These are phyloP conservation scores for Kluyveromyces aestuarii DNA, from an alignment of 805 yeast species.

Conservation along the genomic window DNA sequence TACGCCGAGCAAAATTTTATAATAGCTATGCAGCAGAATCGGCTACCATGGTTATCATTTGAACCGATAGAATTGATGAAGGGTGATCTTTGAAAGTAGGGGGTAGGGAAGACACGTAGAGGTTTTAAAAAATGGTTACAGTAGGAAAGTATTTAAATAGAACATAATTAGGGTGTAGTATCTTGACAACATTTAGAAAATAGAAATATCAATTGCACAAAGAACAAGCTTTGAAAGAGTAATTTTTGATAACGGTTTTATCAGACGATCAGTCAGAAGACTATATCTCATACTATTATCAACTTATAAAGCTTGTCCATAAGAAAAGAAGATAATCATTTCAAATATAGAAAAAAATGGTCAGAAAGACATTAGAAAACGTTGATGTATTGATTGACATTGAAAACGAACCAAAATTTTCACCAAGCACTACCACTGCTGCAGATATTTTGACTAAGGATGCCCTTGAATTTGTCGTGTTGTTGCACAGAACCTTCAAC, in stretches of 20 bases:
- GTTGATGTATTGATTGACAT: conserved; percentile 31
- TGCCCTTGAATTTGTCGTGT: conserved; percentile 58
- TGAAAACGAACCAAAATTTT: conserved; percentile 20
- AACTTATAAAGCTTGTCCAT: too few species aligned
- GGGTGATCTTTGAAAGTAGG: background rate
- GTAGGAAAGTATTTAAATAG: background rate
- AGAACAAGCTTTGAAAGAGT: too few species aligned
- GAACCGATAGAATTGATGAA: background rate
- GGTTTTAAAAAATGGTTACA: background rate
- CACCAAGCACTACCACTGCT: conserved; percentile 32
- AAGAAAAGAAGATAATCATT: background rate
- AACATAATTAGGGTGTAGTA: background rate
- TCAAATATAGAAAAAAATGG: conserved; percentile 10
- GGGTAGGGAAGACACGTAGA: background rate
- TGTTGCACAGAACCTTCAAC: conserved; percentile 68
- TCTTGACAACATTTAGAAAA: too few species aligned
- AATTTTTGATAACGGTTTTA: too few species aligned
- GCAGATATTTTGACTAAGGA: conserved; percentile 32
- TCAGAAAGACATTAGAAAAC: conserved; percentile 23
- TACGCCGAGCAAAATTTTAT: background rate
- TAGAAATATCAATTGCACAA: too few species aligned
- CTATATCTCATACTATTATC: too few species aligned
- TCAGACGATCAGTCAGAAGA: too few species aligned
- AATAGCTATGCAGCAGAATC: background rate
- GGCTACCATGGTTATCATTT: background rate